Base-by-base conservation (phyloP, 805 yeast species). In the Alloascoidea hylecoeti region DNA sequence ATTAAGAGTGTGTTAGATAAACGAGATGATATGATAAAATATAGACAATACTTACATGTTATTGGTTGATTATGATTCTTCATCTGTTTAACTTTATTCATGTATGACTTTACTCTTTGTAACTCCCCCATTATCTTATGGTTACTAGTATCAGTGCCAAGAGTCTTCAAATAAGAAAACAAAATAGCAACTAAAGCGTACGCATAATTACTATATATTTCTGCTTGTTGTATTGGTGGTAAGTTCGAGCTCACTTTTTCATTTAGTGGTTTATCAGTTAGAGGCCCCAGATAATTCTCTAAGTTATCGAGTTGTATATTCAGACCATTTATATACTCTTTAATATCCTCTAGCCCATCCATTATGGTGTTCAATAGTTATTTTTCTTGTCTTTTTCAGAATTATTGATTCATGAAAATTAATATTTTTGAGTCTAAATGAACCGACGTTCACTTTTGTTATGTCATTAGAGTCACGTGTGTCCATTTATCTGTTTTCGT, bases 51-150 rank as follows among this genome's bases (percentile, higher is more conserved):
- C n/a, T n/a, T n/a, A n/a, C n/a, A n/a, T n/a, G n/a, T n/a, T n/a
- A n/a, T n/a, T n/a, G n/a, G n/a, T n/a, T n/a, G n/a, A n/a, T n/a
- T n/a, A n/a, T n/a, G 13, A 9, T 23, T n/a, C 30, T 43, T 35
- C 5, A 38, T 39, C 2, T 49, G 57, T 44, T 70, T 69, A 27
- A 68, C 62, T 47, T 73, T 62, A 27, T 63, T 63, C 72, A 78
- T 75, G 43, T 75, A 77, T 16, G 61, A 50, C 50, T 75, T 78
- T 15, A 79, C 75, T 43, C 83, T 60, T 6, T 58, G 59, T 36
- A 80, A 56, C 49, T 80, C 89, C 17, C 57, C 56, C 73, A 74
- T 70, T 12, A 80, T 66, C 1, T 78, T 75, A 46, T 75, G 80
- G 4, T 55, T 52, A n/a, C 62, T 63, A 1, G 75, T 66, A 41